These are phyloP conservation scores for Beta vulgaris DNA, from an alignment of 148 eudicot species.

Conservation along the genomic window DNA sequence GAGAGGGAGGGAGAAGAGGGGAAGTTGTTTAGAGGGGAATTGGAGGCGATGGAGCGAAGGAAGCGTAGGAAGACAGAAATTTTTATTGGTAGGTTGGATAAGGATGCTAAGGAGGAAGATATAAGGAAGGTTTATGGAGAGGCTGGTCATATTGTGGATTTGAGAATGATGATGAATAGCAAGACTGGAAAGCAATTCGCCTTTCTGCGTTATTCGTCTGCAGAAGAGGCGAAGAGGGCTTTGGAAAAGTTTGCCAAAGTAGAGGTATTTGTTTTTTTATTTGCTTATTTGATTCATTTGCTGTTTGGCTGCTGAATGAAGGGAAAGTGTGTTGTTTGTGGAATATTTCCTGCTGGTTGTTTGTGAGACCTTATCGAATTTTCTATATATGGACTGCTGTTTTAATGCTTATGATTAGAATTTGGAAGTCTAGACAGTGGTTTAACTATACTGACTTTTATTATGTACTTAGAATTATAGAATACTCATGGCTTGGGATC, in stretches of 20 bases:
- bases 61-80: slow-evolving; percentile 59
- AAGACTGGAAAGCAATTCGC: slow-evolving; percentile 51
- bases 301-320: not conserved
- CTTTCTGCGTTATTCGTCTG: slow-evolving; percentile 50
- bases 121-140: slow-evolving; percentile 50
- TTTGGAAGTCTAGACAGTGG: not conserved
- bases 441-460: not conserved
- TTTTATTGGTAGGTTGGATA: slow-evolving; percentile 61
- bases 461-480: not conserved
- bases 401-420: not conserved
- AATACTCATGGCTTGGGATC: not conserved
- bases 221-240: slow-evolving; percentile 60
- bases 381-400: not conserved
- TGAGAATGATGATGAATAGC: slow-evolving; percentile 39
- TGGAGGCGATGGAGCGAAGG: slow-evolving; percentile 56
- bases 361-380: not conserved
- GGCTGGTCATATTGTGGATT: slow-evolving; percentile 51
- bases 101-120: slow-evolving; percentile 56
- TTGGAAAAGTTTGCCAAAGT: slow-evolving; percentile 44
- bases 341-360: not conserved
- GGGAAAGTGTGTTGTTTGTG: not conserved
- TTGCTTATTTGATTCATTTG: not conserved
- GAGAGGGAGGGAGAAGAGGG: slow-evolving; percentile 26
- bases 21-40: slow-evolving; percentile 42
- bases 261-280: slow-evolving; percentile 39